Conservation (phyloP, 2,329 filamentous ascomycete genomes). For the Ophiocordyceps camponoti-saundersi region DNA sequence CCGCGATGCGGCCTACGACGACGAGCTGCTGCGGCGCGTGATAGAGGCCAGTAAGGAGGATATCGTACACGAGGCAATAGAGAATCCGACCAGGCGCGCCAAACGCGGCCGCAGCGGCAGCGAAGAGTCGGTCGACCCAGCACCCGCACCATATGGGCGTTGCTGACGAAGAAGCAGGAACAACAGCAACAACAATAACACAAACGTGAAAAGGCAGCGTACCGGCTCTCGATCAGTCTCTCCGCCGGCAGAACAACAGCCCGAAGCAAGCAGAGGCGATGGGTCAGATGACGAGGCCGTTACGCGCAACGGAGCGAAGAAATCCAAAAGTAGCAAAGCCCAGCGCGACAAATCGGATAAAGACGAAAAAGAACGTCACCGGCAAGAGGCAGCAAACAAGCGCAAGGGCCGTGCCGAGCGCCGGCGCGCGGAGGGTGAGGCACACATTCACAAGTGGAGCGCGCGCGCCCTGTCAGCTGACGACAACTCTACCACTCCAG, state of each 20-base stretch:
- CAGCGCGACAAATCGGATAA: slow-evolving; percentile 48
- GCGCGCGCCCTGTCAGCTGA: neutral
- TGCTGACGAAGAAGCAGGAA: slow-evolving; percentile 33
- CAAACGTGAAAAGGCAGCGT: slow-evolving; percentile 63
- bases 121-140: slow-evolving; percentile 58
- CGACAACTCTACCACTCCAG: neutral
- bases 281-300: slow-evolving; percentile 57
- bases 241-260: slow-evolving; percentile 25
- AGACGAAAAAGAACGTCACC: slow-evolving; percentile 59
- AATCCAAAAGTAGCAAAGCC: slow-evolving; percentile 40
- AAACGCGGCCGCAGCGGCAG: slow-evolving; percentile 84
- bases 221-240: slow-evolving; percentile 62
- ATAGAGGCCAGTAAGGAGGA: slow-evolving; percentile 93
- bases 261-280: slow-evolving; percentile 32
- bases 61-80: slow-evolving; percentile 28
- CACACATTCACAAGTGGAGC: slow-evolving; percentile 26
- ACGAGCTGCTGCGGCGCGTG: slow-evolving; percentile 73
- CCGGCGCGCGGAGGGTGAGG: slow-evolving; percentile 59
- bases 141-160: slow-evolving; percentile 4
- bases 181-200: slow-evolving; percentile 17
- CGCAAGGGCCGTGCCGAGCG: slow-evolving; percentile 70
- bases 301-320: slow-evolving; percentile 37
- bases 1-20: slow-evolving; percentile 83
- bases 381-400: slow-evolving; percentile 59
- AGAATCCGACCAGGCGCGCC: slow-evolving; percentile 43